Base-by-base conservation (phyloP, 352 stramenopile species). In the Pythium diclinum region DNA sequence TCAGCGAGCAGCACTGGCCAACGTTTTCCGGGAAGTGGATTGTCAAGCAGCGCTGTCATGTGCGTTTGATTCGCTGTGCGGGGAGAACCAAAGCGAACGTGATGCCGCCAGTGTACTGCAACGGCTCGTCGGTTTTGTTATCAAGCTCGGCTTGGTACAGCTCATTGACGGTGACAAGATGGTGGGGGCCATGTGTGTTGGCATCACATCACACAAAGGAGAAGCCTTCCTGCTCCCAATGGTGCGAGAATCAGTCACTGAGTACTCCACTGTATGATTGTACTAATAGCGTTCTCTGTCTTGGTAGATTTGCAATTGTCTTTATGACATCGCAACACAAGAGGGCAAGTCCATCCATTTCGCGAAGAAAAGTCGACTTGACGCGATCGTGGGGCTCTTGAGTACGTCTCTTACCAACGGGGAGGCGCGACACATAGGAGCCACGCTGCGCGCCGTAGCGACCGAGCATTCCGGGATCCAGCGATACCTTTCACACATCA, bases 191-290 rank as follows among this genome's bases (percentile, higher is more conserved):
- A 46, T 69, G 23, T 59, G 40, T 3, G 2, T 59, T 14, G 58
- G 46, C 11, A 46, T 68, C 14, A 19, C 44, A 5, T 56, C 33
- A 3, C 44, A 59, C 56, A 56, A 49, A 34, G 19, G 44, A 16
- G 46, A 69, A 36, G 23, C 14, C 9, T 63, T 69, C n/a, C 23
- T 69, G 9, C 62, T 57, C 17, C 62, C 62, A 7, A 32, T 69
- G 30, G 62, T 69, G 55, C 19, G 61, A 44, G 32, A 23, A 8
- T 30, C 13, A 19, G 30, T 30, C 14, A 40, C n/a, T 64, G 2
- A 16, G 23, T 30, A 9, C 17, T 17, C 28, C 36, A 30, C 25
- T 23, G 5, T 21, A 16, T 47, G 3, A 11, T 44, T 1, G 11
- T 5, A 57, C 28, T 42, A 9, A 16, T 4, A 21, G 10, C 19